Percentiles rank a stretch among this genome's conserved stretches.
phyloP scores from a whole-genome alignment of 768 basidiomycete species.

The Daedalea quercina region DNA sequence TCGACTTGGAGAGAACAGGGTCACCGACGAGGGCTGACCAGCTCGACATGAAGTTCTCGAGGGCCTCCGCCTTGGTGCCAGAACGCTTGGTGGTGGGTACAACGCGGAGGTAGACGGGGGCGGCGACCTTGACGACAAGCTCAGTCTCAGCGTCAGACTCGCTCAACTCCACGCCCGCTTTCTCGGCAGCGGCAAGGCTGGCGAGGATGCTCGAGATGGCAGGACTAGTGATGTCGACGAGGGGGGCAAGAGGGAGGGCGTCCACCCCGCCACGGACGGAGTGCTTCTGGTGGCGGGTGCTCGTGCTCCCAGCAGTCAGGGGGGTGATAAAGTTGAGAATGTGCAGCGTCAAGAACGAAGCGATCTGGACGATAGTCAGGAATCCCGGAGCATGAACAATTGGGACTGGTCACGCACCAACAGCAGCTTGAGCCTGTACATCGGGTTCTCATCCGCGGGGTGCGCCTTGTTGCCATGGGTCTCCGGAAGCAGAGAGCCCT shows the following conservation, averaged over 20 bases:
- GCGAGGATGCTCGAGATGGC: constrained; percentile 52
- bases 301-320: constrained; percentile 60
- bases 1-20: constrained; percentile 91
- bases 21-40: constrained; percentile 94
- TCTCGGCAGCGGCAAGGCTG: constrained; percentile 39
- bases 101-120: constrained; percentile 53
- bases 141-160: constrained; percentile 3
- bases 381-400: background rate
- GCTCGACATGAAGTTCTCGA: constrained; percentile 83
- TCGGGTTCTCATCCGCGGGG: constrained; percentile 66
- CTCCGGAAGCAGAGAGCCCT: constrained; percentile 43
- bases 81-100: constrained; percentile 27
- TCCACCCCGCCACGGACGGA: constrained; percentile 18
- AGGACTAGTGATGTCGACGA: constrained; percentile 66
- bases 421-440: constrained; percentile 82
- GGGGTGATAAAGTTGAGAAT: constrained; percentile 91
- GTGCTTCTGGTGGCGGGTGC: constrained; percentile 37
- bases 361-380: constrained; percentile 46
- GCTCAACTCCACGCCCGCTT: constrained; percentile 12
- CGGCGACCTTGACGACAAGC: constrained; percentile 53
- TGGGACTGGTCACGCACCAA: constrained; percentile 42
- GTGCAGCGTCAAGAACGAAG: constrained; percentile 86
- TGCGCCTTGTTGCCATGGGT: constrained; percentile 33
- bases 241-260: constrained; percentile 28
- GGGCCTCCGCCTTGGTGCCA: constrained; percentile 34